Evolutionary conservation across 2,329 filamentous ascomycete species (phyloP), one percentile per base, ranked within the genome.

Genomic region (Aspergillus calidoustus): DNA sequence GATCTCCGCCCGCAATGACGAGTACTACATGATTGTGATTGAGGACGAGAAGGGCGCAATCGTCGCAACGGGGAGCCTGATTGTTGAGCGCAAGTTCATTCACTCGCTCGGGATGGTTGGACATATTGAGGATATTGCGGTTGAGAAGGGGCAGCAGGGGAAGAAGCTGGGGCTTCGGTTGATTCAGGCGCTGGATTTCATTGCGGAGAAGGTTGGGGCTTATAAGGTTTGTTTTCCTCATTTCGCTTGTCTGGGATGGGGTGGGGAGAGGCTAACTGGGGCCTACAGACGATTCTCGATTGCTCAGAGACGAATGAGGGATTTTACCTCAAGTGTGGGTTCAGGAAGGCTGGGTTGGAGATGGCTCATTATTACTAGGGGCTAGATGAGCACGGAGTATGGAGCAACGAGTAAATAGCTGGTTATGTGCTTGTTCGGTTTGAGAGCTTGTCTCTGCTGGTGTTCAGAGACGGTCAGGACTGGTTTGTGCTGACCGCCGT

Each of bases 301-400:
- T 99, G 95, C 83, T 96, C 91, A 68, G 94, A 97, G 79, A 87
- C 90, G 70, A 99, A 98, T 77, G 93, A 97, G 79, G 94, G 93
- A 23, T 98, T 99, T 83, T 99, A 99, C 78, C 85, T 97, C 78
- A 98, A 98, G 85, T 98, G 95, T 79, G 94, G 94, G 61, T 98
- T 96, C 79, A 90, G 92, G 80, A 84, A 92, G 64, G 94, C 93
- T 30, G 95, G 95, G 17, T 81, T 97, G 60, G 92, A 99, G 80
- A 98, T 99, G 95, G 93, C 94, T 48, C 92, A 97, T 82, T 97
- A 97, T 80, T 95, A 96, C 76, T 58, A 52, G 43, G 19, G 23
- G 30, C 59, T 38, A 22, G 49, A 47, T 28, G n/a, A 28, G 13
- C 13, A 15, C 17, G 44, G n/a, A 28, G 22, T 30, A 8, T n/a